Evolutionary conservation across 2,329 filamentous ascomycete species (phyloP).

Genomic region (Magnaporthiopsis incrustans): DNA sequence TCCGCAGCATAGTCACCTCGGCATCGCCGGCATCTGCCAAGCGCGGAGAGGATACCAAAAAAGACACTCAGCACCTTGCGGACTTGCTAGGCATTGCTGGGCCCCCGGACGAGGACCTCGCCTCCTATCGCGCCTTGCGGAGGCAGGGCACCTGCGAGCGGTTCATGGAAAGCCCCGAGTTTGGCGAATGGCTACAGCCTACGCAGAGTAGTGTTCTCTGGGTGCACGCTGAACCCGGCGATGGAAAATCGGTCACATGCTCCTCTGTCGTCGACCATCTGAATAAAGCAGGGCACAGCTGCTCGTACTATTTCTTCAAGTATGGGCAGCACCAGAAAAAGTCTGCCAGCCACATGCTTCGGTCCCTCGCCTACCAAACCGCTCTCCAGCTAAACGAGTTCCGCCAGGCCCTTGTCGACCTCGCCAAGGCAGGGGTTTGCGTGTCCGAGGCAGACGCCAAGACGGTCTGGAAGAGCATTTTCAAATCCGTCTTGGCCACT

Average conservation of each 20-base stretch:
- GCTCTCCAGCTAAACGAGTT: constrained; percentile 15
- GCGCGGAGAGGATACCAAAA: not conserved
- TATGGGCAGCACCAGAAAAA: constrained; percentile 16
- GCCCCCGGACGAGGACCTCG: constrained; percentile 10
- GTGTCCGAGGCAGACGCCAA: constrained; percentile 7
- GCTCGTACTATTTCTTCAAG: constrained; percentile 19
- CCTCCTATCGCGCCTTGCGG: constrained; percentile 4
- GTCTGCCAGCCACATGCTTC: constrained; percentile 17
- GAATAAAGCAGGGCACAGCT: not conserved
- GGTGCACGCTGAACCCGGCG: not conserved
- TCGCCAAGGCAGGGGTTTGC: constrained; percentile 11
- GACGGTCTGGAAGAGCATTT: constrained; percentile 9
- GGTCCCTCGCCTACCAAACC: constrained; percentile 24
- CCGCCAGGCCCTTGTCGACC: constrained; percentile 14
- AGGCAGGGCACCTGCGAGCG: constrained; percentile 11
- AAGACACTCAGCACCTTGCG: constrained; percentile 2
- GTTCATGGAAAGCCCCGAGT: constrained; percentile 7
- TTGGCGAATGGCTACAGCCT: constrained; percentile 7
- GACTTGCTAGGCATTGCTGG: constrained; percentile 2
- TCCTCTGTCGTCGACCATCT: not conserved
- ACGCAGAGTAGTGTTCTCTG: not conserved
- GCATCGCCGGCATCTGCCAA: no score
- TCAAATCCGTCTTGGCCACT: constrained; percentile 12
- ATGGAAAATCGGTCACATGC: not conserved
- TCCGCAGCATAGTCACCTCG: constrained; percentile 11